Conservation (phyloP, 225 moss, liverwort and hornwort species). For the Physcomitrellopsis africana region DNA sequence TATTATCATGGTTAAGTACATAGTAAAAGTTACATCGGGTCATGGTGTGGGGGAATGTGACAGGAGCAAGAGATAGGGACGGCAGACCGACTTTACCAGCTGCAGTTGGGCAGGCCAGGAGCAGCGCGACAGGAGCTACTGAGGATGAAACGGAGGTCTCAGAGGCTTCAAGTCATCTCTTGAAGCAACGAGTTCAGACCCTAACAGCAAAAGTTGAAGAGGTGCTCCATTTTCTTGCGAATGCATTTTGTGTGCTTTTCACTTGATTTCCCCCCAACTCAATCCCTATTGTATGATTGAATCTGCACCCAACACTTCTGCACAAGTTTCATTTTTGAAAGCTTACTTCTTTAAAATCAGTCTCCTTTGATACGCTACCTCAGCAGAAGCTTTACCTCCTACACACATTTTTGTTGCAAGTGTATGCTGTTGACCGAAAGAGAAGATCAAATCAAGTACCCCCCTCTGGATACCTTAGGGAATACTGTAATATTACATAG, state of each 20-base stretch:
- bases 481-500: neutral
- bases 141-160: conserved; percentile 52
- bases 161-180: conserved; percentile 42
- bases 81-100: conserved; percentile 53
- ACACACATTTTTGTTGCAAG: too few relatives aligned
- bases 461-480: neutral
- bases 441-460: too few relatives aligned
- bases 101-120: conserved; percentile 44
- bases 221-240: conserved; percentile 32
- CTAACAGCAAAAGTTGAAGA: conserved; percentile 67
- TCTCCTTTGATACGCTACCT: too few relatives aligned
- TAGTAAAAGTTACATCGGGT: conserved; percentile 22
- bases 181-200: conserved; percentile 57
- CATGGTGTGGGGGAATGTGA: conserved; percentile 20
- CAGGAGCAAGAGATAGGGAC: conserved; percentile 52
- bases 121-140: conserved; percentile 49
- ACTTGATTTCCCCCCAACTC: neutral
- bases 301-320: too few relatives aligned
- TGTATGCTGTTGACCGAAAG: too few relatives aligned
- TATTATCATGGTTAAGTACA: neutral
- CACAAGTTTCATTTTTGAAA: too few relatives aligned
- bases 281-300: too few relatives aligned
- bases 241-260: neutral
- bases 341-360: too few relatives aligned
- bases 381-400: too few relatives aligned